A percentile compares a stretch with the other conserved stretches of the same genome.
Conservation (phyloP, 2,329 filamentous ascomycete species). For the Chrysosporium keratinophilum region DNA sequence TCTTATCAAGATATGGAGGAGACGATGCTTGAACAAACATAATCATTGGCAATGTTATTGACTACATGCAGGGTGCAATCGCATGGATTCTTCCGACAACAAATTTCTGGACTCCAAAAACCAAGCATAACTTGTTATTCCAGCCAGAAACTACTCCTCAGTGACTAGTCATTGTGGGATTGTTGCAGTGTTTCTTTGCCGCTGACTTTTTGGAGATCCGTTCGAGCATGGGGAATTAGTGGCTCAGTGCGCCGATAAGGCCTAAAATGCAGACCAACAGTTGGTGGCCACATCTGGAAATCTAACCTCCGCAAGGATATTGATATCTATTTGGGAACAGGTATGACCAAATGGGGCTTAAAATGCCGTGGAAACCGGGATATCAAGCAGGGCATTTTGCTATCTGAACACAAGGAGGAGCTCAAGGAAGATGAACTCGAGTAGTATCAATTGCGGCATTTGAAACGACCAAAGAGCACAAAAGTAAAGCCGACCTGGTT, state of each 20-base stretch:
- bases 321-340: slow-evolving; percentile 2
- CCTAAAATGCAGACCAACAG: not conserved
- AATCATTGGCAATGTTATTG: too few relatives aligned
- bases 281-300: too few relatives aligned
- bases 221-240: not conserved
- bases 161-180: too few relatives aligned
- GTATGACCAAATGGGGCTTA: not conserved
- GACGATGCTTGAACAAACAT: too few relatives aligned
- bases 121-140: too few relatives aligned
- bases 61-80: too few relatives aligned
- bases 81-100: too few relatives aligned
- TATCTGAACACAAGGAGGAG: not conserved
- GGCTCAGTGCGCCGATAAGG: not conserved
- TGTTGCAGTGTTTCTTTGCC: too few relatives aligned
- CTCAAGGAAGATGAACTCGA: not conserved
- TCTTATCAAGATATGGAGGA: too few relatives aligned
- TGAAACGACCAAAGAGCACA: not conserved
- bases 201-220: too few relatives aligned
- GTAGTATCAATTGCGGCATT: not conserved
- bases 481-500: not conserved
- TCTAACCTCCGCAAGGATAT: not conserved
- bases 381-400: slow-evolving; percentile 1
- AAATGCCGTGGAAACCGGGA: not conserved
- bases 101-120: too few relatives aligned
- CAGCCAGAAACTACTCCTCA: too few relatives aligned